Evolutionary conservation across 169 alveolate species (phyloP).

Genomic region (Eimeria falciformis): DNA sequence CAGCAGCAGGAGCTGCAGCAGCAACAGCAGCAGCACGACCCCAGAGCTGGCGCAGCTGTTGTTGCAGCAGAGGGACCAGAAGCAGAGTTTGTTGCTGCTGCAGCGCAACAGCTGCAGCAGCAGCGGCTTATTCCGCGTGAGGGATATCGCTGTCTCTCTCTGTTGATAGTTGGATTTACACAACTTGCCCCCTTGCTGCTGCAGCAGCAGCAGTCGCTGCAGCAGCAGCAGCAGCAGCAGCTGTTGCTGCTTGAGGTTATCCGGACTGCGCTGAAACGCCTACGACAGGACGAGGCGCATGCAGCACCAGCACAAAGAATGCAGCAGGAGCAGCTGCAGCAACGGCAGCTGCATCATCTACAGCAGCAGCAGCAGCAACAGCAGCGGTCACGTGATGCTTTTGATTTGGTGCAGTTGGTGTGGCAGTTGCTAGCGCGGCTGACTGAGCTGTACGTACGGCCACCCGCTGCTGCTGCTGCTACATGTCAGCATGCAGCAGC

Average conservation of each 20-base stretch:
- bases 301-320: background rate
- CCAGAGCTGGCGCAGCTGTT: background rate
- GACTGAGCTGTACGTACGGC: slow-evolving; percentile 34
- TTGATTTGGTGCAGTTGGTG: slow-evolving; percentile 27
- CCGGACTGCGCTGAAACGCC: background rate
- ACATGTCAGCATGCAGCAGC: background rate
- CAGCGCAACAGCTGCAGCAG: slow-evolving; percentile 57
- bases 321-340: slow-evolving; percentile 29
- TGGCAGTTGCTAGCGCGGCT: slow-evolving; percentile 56
- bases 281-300: background rate
- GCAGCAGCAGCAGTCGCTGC: slow-evolving; percentile 38
- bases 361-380: slow-evolving; percentile 60
- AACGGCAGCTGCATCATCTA: slow-evolving; percentile 31
- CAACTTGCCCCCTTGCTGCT: slow-evolving; percentile 50
- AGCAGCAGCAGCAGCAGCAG: slow-evolving; percentile 5
- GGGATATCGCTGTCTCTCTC: slow-evolving; percentile 14
- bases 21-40: slow-evolving; percentile 1
- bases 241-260: slow-evolving; percentile 45
- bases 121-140: slow-evolving; percentile 18
- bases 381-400: slow-evolving; percentile 7
- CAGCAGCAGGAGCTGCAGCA: slow-evolving; percentile 18
- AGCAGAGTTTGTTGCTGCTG: slow-evolving; percentile 40
- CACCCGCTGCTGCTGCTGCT: slow-evolving; percentile 26
- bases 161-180: slow-evolving; percentile 24
- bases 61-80: background rate